phyloP scores from a whole-genome alignment of 306 rosid genomes.

The Acacia confusa region DNA sequence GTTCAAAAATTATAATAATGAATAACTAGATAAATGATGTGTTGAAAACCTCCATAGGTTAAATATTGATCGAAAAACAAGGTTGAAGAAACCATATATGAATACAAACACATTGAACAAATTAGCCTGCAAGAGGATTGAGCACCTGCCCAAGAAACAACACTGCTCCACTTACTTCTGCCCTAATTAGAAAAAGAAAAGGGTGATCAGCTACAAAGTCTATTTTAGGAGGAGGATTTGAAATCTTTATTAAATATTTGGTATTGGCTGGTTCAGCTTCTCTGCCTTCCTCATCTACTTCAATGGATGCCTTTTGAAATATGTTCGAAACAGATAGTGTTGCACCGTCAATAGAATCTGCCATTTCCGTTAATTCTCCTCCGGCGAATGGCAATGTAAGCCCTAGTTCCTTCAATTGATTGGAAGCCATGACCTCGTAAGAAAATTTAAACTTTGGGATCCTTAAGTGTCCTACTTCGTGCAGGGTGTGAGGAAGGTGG shows the following conservation, averaged over 20 bases:
- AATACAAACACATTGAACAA: background rate
- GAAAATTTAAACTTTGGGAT: constrained; percentile 77
- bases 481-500: constrained; percentile 41
- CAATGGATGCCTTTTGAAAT: constrained; percentile 54
- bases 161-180: constrained; percentile 57
- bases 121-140: constrained; percentile 57
- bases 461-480: constrained; percentile 58
- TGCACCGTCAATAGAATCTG: constrained; percentile 47
- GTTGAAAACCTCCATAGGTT: background rate
- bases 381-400: constrained; percentile 55
- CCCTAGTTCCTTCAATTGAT: constrained; percentile 55
- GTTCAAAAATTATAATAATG: too few species aligned
- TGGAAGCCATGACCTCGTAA: constrained; percentile 55
- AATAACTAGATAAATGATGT: too few species aligned
- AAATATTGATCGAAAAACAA: too few species aligned
- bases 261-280: constrained; percentile 70
- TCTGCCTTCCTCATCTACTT: constrained; percentile 85
- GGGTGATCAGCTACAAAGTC: constrained; percentile 87
- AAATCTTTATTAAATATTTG: background rate
- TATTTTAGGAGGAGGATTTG: background rate
- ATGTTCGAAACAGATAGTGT: constrained; percentile 52
- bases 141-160: constrained; percentile 74
- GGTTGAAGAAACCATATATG: background rate
- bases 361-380: constrained; percentile 66
- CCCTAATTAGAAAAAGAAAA: constrained; percentile 66